Base-by-base conservation (phyloP, 768 basidiomycete genomes). In the Leccinum sublutescens region DNA sequence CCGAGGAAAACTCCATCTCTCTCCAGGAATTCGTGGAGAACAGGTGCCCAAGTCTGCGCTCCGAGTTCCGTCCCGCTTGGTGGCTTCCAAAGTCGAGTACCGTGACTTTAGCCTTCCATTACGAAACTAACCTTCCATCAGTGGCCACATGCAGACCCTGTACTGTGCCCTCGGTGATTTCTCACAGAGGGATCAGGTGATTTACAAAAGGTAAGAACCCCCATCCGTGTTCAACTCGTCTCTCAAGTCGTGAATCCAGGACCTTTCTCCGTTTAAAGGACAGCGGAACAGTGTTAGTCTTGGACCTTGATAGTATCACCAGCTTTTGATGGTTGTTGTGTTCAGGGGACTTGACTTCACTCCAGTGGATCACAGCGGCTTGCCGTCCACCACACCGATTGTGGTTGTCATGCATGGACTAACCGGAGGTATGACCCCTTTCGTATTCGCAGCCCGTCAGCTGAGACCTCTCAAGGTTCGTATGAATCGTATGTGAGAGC, bases 401-500 rank as follows among this genome's bases (percentile, higher is more conserved):
- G 57, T 74, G 27, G 74, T 74, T 4, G 74, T 75, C 27, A 58
- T 64, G 66, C 72, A 74, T 21, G 72, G 72, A 27, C 55, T 74
- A 23, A 74, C 72, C 23, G 72, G 72, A 57, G 72, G 72, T 75
- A 63, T 48, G 15, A n/a, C 55, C 15, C 45, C 45, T 47, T 38
- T 58, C 19, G 36, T 49, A 45, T 34, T 23, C 33, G 34, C 11
- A 29, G 38, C 27, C 49, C 33, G 48, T 61, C 45, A 31, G 25
- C 27, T 64, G 34, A 66, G 33, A 25, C 40, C 47, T 58, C 54
- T 62, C 59, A 62, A 93, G 91, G 92, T 40, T 93, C 91, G 19
- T 85, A 96, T 69, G 96, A 96, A 78, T 80, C 87, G 19, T 98
- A 97, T 68, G 91, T 97, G 48, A 81, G 93, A 62, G 86, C 90